Conservation (phyloP, 1,284 basidiomycete genomes). For the Irpex lacteus region DNA sequence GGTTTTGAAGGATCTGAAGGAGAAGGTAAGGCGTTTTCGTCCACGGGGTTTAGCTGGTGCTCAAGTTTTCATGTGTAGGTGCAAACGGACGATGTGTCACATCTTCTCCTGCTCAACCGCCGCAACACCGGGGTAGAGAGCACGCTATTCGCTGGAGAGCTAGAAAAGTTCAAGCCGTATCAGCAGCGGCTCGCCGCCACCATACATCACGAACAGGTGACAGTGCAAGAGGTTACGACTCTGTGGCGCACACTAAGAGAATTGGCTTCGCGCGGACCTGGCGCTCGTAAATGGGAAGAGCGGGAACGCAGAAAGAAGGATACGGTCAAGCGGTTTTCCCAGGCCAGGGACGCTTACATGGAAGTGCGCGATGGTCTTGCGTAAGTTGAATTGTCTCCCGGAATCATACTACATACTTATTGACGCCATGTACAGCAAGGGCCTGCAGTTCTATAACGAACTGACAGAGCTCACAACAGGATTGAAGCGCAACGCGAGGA, state of each 20-base stretch:
- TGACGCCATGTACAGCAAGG: slow-evolving; percentile 55
- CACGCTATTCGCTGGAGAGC: slow-evolving; percentile 86
- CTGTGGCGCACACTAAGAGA: slow-evolving; percentile 75
- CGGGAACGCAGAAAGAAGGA: slow-evolving; percentile 77
- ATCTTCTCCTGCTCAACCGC: slow-evolving; percentile 88
- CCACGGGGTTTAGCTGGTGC: background rate
- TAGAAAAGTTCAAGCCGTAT: slow-evolving; percentile 94
- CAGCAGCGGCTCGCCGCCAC: slow-evolving; percentile 80
- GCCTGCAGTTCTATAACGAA: slow-evolving; percentile 85
- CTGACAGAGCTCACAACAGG: slow-evolving; percentile 65
- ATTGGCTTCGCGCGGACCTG: slow-evolving; percentile 64
- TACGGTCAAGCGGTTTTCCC: slow-evolving; percentile 66
- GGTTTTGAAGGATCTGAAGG: slow-evolving; percentile 91
- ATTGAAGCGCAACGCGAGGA: slow-evolving; percentile 59
- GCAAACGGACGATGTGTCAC: slow-evolving; percentile 95
- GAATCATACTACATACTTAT: slow-evolving; percentile 9
- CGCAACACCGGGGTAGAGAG: slow-evolving; percentile 84
- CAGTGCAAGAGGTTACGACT: slow-evolving; percentile 67
- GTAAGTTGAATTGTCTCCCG: slow-evolving; percentile 37
- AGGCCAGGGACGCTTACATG: slow-evolving; percentile 80
- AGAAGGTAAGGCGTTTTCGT: slow-evolving; percentile 57
- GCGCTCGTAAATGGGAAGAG: slow-evolving; percentile 78
- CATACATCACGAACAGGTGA: slow-evolving; percentile 71
- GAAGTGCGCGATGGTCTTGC: slow-evolving; percentile 84
- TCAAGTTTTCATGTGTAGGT: slow-evolving; percentile 48